Evolutionary conservation across 106 monocot species (phyloP).

Genomic region (Dendrobium huoshanense): DNA sequence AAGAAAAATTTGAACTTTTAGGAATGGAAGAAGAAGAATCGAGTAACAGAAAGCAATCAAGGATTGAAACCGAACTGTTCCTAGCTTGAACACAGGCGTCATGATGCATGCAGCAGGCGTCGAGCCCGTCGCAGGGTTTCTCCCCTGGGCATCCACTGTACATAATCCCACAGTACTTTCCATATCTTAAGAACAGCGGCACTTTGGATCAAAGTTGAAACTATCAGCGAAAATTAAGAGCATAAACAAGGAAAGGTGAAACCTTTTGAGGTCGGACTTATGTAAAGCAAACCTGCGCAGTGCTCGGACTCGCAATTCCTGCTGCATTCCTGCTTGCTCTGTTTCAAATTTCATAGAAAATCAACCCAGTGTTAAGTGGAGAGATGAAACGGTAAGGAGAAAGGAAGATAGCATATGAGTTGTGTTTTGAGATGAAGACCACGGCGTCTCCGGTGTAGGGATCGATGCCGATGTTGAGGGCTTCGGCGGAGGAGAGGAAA

Average conservation of each 20-base stretch:
- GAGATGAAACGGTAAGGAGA: neutral
- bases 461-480: conserved; percentile 53
- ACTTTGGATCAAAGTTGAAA: conserved; percentile 20
- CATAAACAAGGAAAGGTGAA: neutral
- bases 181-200: conserved; percentile 76
- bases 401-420: neutral
- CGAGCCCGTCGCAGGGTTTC: conserved; percentile 84
- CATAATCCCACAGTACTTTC: conserved; percentile 84
- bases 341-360: conserved; percentile 3
- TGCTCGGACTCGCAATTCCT: conserved; percentile 51
- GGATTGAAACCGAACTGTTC: conserved; percentile 19
- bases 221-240: neutral
- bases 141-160: conserved; percentile 94
- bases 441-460: conserved; percentile 12
- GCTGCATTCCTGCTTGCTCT: conserved; percentile 42
- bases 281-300: conserved; percentile 22
- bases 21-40: neutral
- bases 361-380: neutral
- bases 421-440: conserved; percentile 14
- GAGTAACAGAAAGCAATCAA: neutral
- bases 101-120: conserved; percentile 75
- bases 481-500: conserved; percentile 5
- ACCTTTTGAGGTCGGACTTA: neutral
- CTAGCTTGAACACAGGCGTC: conserved; percentile 62
- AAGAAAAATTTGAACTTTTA: neutral